These are phyloP conservation scores for Fusarium irregulare DNA, from an alignment of 2,329 filamentous ascomycete species.

Conservation along the genomic window DNA sequence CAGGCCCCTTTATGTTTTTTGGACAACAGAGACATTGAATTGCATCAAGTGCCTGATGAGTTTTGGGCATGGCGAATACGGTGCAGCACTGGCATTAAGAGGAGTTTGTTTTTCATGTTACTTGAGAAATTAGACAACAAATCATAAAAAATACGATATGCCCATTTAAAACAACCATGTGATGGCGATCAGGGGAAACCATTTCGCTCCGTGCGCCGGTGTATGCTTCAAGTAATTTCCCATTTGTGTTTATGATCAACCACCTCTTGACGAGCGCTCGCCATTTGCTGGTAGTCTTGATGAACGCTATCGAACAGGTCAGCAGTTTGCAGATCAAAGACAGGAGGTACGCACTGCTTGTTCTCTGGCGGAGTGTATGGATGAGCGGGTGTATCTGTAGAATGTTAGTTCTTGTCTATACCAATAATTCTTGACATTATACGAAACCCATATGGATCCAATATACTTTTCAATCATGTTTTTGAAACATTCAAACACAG, in stretches of 20 bases:
- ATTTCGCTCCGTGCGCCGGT: slow-evolving; percentile 25
- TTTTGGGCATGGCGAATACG: slow-evolving; percentile 26
- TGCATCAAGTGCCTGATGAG: slow-evolving; percentile 22
- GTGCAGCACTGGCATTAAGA: slow-evolving; percentile 30
- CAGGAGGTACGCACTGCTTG: slow-evolving; percentile 36
- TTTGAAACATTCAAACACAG: neutral
- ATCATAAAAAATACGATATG: slow-evolving; percentile 37
- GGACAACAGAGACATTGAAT: slow-evolving; percentile 15
- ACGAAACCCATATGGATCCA: neutral
- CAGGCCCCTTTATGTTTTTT: slow-evolving; percentile 25
- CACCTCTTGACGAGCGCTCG: slow-evolving; percentile 25
- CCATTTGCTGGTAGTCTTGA: slow-evolving; percentile 31
- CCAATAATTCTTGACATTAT: too few relatives aligned
- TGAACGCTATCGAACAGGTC: slow-evolving; percentile 16
- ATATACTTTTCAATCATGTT: neutral
- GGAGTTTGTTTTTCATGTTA: slow-evolving; percentile 35
- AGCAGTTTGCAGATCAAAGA: neutral
- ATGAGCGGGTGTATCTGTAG: slow-evolving; percentile 55
- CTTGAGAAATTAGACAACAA: slow-evolving; percentile 35
- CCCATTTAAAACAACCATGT: slow-evolving; percentile 6
- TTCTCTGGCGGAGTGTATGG: slow-evolving; percentile 54
- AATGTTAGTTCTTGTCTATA: slow-evolving; percentile 6
- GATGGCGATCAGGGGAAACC: neutral
- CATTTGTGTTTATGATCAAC: slow-evolving; percentile 6
- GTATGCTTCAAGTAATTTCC: slow-evolving; percentile 1